Evolutionary conservation across 148 eudicot genomes (phyloP), one percentile per base, ranked within the genome.

Genomic region (Euryodendron excelsum): DNA sequence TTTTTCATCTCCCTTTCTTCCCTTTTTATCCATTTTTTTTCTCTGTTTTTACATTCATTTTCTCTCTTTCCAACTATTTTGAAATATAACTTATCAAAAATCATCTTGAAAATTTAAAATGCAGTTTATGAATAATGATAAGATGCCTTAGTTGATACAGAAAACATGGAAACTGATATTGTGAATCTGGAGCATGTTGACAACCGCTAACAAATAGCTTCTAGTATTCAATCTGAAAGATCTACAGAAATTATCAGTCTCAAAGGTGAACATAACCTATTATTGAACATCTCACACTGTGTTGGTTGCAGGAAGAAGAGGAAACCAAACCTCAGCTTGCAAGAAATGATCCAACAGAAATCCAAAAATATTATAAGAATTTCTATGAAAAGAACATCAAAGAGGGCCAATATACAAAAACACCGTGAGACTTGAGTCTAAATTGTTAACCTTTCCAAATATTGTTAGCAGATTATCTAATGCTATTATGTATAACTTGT

Each of bases 401-500:
- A 85, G 87, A 87, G 58, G 97, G 95, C 82, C 97, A 90, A 61
- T 78, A 92, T 81, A 93, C 89, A 75, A 96, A 96, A 81, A 88
- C 90, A 82, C 97, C 95, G 99, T 96, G 83, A 89, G 97, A 55
- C 70, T 79, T 56, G 37, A 68, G 62, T 30, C 56, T 18, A 37
- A 55, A 31, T 67, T 14, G 23, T 72, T 44, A 14, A 65, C 21
- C 20, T 75, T 70, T 81, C 28, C 36, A 30, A 73, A 53, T 70
- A 39, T 34, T 74, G 47, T 72, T 33, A 0, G 28, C 21, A 28
- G 30, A 17, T 48, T 55, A 10, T 45, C 14, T 64, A 31, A 74
- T 63, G 14, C 69, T 23, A 15, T 56, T 67, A 39, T 25, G 48
- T 52, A 68, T 71, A 63, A 8, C 74, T 63, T 60, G 23, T 50